Evolutionary conservation across 108 stramenopile genomes (phyloP), one percentile per base, ranked within the genome.

Genomic region (Pseudonitzschia pungens): DNA sequence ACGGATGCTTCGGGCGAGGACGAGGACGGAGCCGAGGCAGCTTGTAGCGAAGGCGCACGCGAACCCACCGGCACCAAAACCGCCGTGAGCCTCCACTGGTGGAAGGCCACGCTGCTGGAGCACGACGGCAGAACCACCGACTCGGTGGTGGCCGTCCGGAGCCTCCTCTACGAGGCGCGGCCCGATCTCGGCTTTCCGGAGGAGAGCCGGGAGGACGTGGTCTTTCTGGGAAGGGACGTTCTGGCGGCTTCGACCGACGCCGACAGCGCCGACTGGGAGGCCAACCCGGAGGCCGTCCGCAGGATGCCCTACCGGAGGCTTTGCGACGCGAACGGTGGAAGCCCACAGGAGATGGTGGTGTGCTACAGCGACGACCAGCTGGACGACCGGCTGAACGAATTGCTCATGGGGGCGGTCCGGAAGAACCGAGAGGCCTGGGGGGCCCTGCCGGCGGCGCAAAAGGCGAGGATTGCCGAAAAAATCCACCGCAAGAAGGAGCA

Each of bases 101-200:
- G 87, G 87, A 73, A 72, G n/a, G 83, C 80, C 24, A 80, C 81
- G 7, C 68, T 88, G 27, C 43, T 86, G 48, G 54, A 69, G 40
- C 73, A 71, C 48, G 87, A 88, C 73, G 87, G 85, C 6, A 50
- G 79, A 1, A 81, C 79, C 20, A 66, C 69, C 29, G 81, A 77
- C 54, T 64, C 70, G 45, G 36, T 36, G n/a, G 84, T 88, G 29
- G 81, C 85, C 27, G 78, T 89, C 58, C 83, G 85, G 14, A 63
- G 52, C 11, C 65, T 86, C 42, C 74, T 76, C 20, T 86, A 89
- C 67, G 85, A 86, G 65, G 70, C 81, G 14, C 69, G 45, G n/a
- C 72, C 67, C 0, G 81, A 88, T 18, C 45, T 73, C n/a, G 82
- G 84, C n/a, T 87, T 82, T 70, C 79, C 77, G 16, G 83, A 88